Evolutionary conservation across 169 alveolate species (phyloP), one percentile per base, ranked within the genome.

Genomic region (Cryptosporidium sp.): DNA sequence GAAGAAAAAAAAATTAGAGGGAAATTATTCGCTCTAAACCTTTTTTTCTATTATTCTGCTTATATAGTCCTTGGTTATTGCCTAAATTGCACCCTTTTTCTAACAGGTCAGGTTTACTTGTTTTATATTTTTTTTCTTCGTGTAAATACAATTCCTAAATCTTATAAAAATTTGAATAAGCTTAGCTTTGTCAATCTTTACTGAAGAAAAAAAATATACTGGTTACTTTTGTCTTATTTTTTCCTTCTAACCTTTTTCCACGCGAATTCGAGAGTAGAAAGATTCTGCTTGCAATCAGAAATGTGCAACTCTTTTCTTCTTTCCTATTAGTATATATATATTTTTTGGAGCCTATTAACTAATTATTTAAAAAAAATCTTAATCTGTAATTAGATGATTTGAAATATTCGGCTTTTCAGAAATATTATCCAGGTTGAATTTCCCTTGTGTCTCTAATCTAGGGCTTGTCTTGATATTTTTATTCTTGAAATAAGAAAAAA

Each of bases 221-320:
- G 35, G 56, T 1, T 16, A 1, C 21, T 10, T 56, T 56, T 56
- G 31, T 56, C 18, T 56, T 16, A 26, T 26, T 56, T 56, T n/a
- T 56, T 56, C 67, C 67, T 26, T 56, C 12, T 10, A 29, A 37
- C 67, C 67, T 37, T 9, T 56, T 56, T 56, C 67, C 35, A 56
- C 67, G 67, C 67, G 67, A 56, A 56, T 56, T 56, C 67, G 67
- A 56, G 67, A 56, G 16, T n/a, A 26, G 35, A 56, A 2, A n/a
- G 6, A n/a, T 23, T 6, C 31, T 9, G 35, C 12, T 26, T 9
- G 3, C 37, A 21, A 26, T 26, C 0, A 48, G 5, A 48, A 48
- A 48, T 48, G 18, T 48, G 12, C 7, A 7, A 7, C 16, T 42
- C 10, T 42, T 42, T 42, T 42, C 48, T 42, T 42, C 16, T 9